Conservation (phyloP, 306 rosid genomes). For the Gynostemma pentaphyllum region DNA sequence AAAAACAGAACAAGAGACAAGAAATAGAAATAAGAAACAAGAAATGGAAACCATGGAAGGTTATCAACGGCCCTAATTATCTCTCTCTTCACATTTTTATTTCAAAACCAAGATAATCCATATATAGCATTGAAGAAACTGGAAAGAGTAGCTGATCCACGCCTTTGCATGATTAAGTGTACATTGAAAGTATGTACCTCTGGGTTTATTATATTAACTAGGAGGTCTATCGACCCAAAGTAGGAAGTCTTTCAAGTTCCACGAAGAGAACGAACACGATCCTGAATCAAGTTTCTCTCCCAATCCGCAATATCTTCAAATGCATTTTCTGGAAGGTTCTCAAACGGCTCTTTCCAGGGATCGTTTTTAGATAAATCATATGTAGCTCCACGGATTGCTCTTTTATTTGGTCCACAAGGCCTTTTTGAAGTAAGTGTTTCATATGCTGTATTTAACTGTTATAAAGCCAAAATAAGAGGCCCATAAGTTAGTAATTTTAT, state of each 20-base stretch:
- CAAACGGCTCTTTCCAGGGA: conserved; percentile 85
- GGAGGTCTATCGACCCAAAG: neutral
- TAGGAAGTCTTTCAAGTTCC: conserved; percentile 25
- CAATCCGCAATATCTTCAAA: conserved; percentile 69
- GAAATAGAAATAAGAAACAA: no score
- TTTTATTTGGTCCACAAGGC: conserved; percentile 85
- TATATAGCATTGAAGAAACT: neutral
- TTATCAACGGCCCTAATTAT: no score
- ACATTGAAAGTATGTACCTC: no score
- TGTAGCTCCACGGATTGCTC: conserved; percentile 69
- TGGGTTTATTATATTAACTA: neutral
- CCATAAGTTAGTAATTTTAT: neutral
- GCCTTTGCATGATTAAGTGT: no score
- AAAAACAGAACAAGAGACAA: no score
- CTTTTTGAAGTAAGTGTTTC: conserved; percentile 65
- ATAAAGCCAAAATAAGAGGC: conserved; percentile 9
- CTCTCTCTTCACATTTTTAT: neutral
- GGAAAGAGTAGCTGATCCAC: neutral
- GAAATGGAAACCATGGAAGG: no score
- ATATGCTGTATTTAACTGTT: conserved; percentile 69
- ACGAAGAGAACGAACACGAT: conserved; percentile 50
- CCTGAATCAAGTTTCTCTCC: conserved; percentile 79
- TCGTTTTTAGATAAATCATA: conserved; percentile 72
- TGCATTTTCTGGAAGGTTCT: conserved; percentile 71
- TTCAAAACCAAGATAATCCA: neutral